Evolutionary conservation across 2,329 filamentous ascomycete genomes (phyloP).

Genomic region (Aspergillus pseudotamarii): DNA sequence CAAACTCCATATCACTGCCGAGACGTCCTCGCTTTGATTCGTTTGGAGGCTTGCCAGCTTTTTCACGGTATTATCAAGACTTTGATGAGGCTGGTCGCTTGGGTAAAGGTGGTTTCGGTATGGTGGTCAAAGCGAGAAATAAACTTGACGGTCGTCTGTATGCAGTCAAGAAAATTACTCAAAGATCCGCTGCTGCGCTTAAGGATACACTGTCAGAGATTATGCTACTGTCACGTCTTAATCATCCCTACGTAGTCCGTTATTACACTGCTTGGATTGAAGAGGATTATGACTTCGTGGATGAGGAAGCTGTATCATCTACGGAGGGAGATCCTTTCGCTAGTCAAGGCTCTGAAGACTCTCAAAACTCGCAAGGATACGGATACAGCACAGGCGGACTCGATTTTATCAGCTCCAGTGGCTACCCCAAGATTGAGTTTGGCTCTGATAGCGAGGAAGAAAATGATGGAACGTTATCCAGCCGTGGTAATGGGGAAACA

Average conservation of each 20-base stretch:
- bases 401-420: slow-evolving; percentile 90
- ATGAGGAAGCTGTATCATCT: slow-evolving; percentile 47
- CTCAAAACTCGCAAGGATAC: slow-evolving; percentile 46
- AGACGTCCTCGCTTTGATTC: slow-evolving; percentile 65
- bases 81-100: slow-evolving; percentile 88
- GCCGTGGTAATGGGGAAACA: slow-evolving; percentile 33
- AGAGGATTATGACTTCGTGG: slow-evolving; percentile 53
- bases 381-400: slow-evolving; percentile 75
- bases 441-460: slow-evolving; percentile 59
- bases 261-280: slow-evolving; percentile 98
- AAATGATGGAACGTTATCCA: slow-evolving; percentile 38
- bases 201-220: slow-evolving; percentile 77
- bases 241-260: slow-evolving; percentile 83
- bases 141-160: slow-evolving; percentile 93
- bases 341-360: slow-evolving; percentile 17
- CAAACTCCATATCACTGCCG: slow-evolving; percentile 49
- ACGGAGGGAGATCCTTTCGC: slow-evolving; percentile 58
- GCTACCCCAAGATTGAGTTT: slow-evolving; percentile 76
- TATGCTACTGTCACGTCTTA: slow-evolving; percentile 84
- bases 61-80: slow-evolving; percentile 82
- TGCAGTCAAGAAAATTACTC: slow-evolving; percentile 94
- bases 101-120: slow-evolving; percentile 92
- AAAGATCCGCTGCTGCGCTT: slow-evolving; percentile 68
- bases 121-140: slow-evolving; percentile 93
- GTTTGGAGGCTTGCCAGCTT: slow-evolving; percentile 53